These are phyloP conservation scores for Pezicula carpinea DNA, from an alignment of 2,329 filamentous ascomycete species.

Conservation along the genomic window DNA sequence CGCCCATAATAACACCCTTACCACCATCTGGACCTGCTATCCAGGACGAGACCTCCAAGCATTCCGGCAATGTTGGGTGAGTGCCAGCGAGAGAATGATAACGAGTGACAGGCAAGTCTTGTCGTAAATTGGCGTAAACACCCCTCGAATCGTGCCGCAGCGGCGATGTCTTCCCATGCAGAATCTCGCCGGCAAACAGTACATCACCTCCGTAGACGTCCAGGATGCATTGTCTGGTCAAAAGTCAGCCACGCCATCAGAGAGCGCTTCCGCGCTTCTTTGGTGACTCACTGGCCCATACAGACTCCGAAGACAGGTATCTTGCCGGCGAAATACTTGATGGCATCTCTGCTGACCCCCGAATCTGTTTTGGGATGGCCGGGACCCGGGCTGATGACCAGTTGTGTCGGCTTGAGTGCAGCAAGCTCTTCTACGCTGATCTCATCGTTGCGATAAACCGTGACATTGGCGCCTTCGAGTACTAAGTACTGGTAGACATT, in stretches of 20 bases:
- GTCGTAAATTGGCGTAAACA: conserved; percentile 78
- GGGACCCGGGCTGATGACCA: conserved; percentile 92
- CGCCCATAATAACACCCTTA: conserved; percentile 91
- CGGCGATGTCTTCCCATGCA: conserved; percentile 95
- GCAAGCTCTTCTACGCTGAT: conserved; percentile 81
- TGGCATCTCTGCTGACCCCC: conserved; percentile 87
- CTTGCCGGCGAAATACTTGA: conserved; percentile 87
- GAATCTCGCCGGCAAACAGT: conserved; percentile 87
- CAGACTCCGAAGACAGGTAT: conserved; percentile 96
- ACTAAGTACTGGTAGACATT: conserved; percentile 98
- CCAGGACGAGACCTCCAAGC: conserved; percentile 87
- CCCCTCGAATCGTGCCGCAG: conserved; percentile 86
- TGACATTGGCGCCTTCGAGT: conserved; percentile 88
- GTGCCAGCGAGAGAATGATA: conserved; percentile 97
- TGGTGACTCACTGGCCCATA: conserved; percentile 77
- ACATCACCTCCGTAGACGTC: conserved; percentile 90
- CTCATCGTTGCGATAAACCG: conserved; percentile 89
- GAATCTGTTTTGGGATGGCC: conserved; percentile 90
- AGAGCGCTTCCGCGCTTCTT: background rate
- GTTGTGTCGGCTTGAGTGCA: conserved; percentile 79
- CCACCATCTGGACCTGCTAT: conserved; percentile 71
- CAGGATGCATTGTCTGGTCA: conserved; percentile 81
- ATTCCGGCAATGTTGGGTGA: conserved; percentile 77
- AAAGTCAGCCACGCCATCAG: conserved; percentile 6
- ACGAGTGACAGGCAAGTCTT: conserved; percentile 81